Evolutionary conservation across 164 flowering plant species (phyloP).

Genomic region (Buxus sempervirens): DNA sequence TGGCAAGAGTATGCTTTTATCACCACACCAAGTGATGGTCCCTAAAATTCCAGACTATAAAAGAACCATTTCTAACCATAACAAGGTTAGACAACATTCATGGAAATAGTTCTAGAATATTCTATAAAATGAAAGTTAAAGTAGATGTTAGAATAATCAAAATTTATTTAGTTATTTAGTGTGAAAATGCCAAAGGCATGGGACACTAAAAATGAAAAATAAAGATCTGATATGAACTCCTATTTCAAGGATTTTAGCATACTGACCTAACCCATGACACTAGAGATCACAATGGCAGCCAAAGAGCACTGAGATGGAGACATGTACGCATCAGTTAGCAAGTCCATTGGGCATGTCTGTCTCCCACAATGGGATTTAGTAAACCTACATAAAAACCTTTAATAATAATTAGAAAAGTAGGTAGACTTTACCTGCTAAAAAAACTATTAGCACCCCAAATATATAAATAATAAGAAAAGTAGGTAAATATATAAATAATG

Average conservation of each 20-base stretch:
- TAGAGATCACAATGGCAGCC: constrained; percentile 96
- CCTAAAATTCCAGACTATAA: no score
- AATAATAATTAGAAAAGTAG: no score
- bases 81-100: background rate
- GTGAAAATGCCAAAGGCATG: background rate
- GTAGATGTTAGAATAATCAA: background rate
- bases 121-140: no score
- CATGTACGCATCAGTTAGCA: constrained; percentile 22
- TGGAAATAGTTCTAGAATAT: no score
- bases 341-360: constrained; percentile 55
- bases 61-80: background rate
- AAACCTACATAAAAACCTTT: constrained; percentile 29
- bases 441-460: no score
- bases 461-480: no score
- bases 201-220: background rate
- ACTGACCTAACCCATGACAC: constrained; percentile 90
- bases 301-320: constrained; percentile 69
- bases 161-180: no score
- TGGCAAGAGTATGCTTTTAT: no score
- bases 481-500: no score
- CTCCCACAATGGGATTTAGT: constrained; percentile 52
- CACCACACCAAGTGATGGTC: no score
- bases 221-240: background rate
- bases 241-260: background rate
- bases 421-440: no score